Conservation (phyloP, 257 asterid species). For the Osmanthus fragrans region DNA sequence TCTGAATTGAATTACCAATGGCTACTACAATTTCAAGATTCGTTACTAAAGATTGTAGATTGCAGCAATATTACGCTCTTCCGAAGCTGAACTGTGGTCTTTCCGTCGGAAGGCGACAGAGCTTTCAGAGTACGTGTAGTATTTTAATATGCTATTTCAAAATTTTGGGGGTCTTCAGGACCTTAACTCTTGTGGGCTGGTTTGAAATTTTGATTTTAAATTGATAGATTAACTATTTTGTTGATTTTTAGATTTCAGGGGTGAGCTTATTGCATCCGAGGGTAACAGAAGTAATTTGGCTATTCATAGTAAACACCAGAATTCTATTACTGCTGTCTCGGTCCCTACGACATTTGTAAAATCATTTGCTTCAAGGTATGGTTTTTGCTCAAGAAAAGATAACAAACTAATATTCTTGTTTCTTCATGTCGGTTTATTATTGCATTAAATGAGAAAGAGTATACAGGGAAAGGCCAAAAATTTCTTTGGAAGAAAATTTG, state of each 20-base stretch:
- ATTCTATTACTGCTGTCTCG: slow-evolving; percentile 19
- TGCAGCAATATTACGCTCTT: slow-evolving; percentile 24
- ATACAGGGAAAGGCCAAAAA: neutral
- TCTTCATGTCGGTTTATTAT: neutral
- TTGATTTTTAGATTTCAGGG: slow-evolving; percentile 32
- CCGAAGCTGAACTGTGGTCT: slow-evolving; percentile 25
- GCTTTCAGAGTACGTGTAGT: slow-evolving; percentile 31
- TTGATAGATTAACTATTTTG: neutral
- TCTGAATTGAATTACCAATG: slow-evolving; percentile 24
- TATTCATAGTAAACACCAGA: slow-evolving; percentile 23
- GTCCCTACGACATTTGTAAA: slow-evolving; percentile 8
- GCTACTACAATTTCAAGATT: slow-evolving; percentile 44
- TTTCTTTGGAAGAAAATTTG: neutral
- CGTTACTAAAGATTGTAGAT: slow-evolving; percentile 33
- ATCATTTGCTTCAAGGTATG: slow-evolving; percentile 32
- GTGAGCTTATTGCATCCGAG: slow-evolving; percentile 21
- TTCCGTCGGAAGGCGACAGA: slow-evolving; percentile 12
- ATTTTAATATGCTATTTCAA: neutral
- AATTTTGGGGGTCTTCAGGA: neutral
- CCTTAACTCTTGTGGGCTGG: neutral
- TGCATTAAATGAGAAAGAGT: neutral
- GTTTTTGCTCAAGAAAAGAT: slow-evolving; percentile 4
- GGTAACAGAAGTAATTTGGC: slow-evolving; percentile 21
- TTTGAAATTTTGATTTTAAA: neutral
- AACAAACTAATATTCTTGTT: neutral